Conservation (phyloP, 2,329 filamentous ascomycete genomes). For the Aspergillus caelatus region DNA sequence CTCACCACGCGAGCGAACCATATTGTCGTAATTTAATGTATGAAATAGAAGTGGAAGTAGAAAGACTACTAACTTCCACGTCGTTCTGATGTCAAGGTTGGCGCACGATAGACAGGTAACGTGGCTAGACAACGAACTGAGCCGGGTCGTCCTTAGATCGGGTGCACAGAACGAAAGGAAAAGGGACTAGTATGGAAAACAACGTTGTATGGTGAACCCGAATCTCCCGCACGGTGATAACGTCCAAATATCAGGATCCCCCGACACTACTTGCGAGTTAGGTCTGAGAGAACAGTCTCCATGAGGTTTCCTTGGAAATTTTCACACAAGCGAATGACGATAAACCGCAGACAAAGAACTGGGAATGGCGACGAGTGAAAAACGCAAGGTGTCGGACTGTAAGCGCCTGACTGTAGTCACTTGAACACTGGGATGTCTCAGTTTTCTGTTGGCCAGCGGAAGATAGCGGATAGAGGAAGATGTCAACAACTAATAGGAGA, state of each 20-base stretch:
- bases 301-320: constrained; percentile 14
- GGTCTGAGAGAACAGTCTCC: constrained; percentile 16
- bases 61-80: constrained; percentile 21
- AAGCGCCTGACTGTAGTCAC: constrained; percentile 22
- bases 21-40: constrained; percentile 22
- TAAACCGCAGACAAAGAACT: background rate
- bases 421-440: constrained; percentile 18
- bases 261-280: constrained; percentile 17
- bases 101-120: background rate
- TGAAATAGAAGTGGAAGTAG: constrained; percentile 10
- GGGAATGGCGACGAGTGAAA: constrained; percentile 3
- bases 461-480: constrained; percentile 8
- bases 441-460: constrained; percentile 4
- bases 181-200: constrained; percentile 9
- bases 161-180: constrained; percentile 6
- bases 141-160: background rate
- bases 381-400: constrained; percentile 14
- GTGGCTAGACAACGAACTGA: background rate
- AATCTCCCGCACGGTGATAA: constrained; percentile 22
- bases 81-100: background rate
- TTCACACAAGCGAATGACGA: constrained; percentile 10
- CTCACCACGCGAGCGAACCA: constrained; percentile 46
- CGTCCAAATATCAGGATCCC: constrained; percentile 21
- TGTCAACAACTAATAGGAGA: background rate
- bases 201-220: constrained; percentile 15